Base-by-base conservation (phyloP, 805 yeast genomes). In the Metschnikowia continentalis region DNA sequence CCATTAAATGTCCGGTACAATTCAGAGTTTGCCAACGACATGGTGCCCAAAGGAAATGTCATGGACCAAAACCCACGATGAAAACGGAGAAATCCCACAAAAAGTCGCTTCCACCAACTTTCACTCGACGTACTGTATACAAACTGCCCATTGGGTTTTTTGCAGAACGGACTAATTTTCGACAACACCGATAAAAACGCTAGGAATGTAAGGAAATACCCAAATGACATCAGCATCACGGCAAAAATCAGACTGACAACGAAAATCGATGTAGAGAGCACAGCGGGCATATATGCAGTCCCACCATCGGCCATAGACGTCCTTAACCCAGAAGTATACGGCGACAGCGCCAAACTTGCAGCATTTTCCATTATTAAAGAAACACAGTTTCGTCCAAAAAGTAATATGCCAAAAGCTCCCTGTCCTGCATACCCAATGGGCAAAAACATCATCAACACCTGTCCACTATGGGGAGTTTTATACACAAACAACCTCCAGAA, bases 351-450 rank as follows among this genome's bases (percentile, higher is more conserved):
- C 19, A 51, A 55, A 13, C 32, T 13, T 17, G 17, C 39, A 8
- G 47, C 47, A 45, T 56, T 52, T 5, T 55, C 56, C 48, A 53
- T 35, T 23, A 66, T 46, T 15, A 70, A 40, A 36, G 59, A 15
- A 59, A 61, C 51, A 43, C 63, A 60, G 59, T 81, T 78, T 26
- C 67, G 59, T 6, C 88, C 84, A 54, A 82, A 70, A 46, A 79
- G 65, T 54, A 84, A 66, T 13, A 87, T 75, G 2, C 87, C 88
- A 65, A 74, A 88, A 1, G 88, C 78, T 1, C 94, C 96, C 67
- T 90, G 97, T 17, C 96, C 96, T 62, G 87, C 65, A 39, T 91
- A 84, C 6, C 97, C 97, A 42, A 90, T 71, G 1, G 95, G 90
- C 47, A 89, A 76, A 62, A 90, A 88, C 44, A 82, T 69, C n/a